These are phyloP conservation scores for Escovopsis sp. DNA, from an alignment of 2,329 filamentous ascomycete genomes.

Conservation along the genomic window DNA sequence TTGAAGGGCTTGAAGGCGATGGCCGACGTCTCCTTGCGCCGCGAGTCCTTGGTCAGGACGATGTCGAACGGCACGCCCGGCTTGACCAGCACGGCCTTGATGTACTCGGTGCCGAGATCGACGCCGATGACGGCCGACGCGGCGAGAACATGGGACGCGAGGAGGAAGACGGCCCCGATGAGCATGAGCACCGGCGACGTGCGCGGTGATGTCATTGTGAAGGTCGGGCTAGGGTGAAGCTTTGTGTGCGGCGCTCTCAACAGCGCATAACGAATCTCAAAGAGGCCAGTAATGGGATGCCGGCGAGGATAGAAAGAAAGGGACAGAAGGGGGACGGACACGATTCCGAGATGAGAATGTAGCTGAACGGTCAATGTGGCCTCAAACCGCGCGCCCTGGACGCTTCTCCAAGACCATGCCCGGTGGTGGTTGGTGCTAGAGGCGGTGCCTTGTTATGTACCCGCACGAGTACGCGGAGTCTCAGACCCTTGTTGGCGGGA, in stretches of 20 bases:
- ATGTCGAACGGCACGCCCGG: slow-evolving; percentile 95
- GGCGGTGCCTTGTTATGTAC: too few relatives aligned
- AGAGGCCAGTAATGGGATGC: background rate
- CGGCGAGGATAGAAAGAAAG: background rate
- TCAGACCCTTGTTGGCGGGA: background rate
- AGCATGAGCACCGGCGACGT: slow-evolving; percentile 23
- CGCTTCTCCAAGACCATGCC: slow-evolving; percentile 1
- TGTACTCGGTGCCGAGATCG: slow-evolving; percentile 90
- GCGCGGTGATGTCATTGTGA: slow-evolving; percentile 20
- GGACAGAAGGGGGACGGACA: slow-evolving; percentile 1
- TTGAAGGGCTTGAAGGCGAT: slow-evolving; percentile 86
- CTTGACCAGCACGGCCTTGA: slow-evolving; percentile 92
- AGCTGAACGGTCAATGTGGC: slow-evolving; percentile 20
- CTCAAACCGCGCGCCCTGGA: slow-evolving; percentile 12
- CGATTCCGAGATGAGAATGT: slow-evolving; percentile 2
- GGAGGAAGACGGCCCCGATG: slow-evolving; percentile 22
- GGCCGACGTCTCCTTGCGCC: slow-evolving; percentile 84
- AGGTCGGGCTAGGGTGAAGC: slow-evolving; percentile 9
- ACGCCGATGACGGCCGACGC: slow-evolving; percentile 71
- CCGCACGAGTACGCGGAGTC: too few relatives aligned
- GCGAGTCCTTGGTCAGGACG: slow-evolving; percentile 92
- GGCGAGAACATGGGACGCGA: slow-evolving; percentile 33
- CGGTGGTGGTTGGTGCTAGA: background rate
- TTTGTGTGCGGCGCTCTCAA: slow-evolving; percentile 4
- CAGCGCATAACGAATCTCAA: slow-evolving; percentile 5